These are phyloP conservation scores for Linderniella brevidens DNA, from an alignment of 257 asterid genomes.

Conservation along the genomic window DNA sequence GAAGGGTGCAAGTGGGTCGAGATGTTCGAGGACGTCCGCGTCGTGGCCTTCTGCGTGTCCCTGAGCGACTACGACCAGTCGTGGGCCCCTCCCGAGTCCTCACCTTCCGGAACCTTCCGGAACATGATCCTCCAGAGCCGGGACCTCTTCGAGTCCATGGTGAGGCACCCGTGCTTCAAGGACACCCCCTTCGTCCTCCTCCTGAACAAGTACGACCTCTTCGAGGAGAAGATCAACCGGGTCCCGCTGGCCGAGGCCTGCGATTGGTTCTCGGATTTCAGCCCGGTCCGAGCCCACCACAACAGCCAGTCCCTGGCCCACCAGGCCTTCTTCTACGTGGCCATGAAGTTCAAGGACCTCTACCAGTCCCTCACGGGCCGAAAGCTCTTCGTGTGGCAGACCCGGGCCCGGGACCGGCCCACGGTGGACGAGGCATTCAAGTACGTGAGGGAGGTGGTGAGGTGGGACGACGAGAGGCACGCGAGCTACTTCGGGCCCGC, in stretches of 20 bases:
- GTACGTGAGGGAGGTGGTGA: conserved; percentile 67
- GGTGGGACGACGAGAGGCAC: conserved; percentile 87
- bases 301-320: conserved; percentile 67
- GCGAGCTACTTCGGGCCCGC: conserved; percentile 29
- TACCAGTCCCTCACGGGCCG: conserved; percentile 48
- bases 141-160: conserved; percentile 57
- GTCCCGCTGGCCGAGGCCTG: conserved; percentile 43
- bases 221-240: conserved; percentile 62
- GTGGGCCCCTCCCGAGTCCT: conserved; percentile 31
- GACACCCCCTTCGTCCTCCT: conserved; percentile 67
- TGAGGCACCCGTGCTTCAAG: conserved; percentile 60
- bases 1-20: conserved; percentile 94
- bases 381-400: conserved; percentile 81
- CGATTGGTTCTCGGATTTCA: conserved; percentile 72
- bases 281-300: conserved; percentile 52
- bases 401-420: conserved; percentile 56
- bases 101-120: conserved; percentile 18
- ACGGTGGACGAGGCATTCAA: conserved; percentile 80
- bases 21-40: conserved; percentile 92
- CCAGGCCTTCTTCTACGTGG: conserved; percentile 75
- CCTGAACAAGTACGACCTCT: conserved; percentile 73
- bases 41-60: conserved; percentile 57
- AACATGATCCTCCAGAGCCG: conserved; percentile 80
- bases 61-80: conserved; percentile 73
- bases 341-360: conserved; percentile 88